Evolutionary conservation across 1,284 basidiomycete species (phyloP).

Genomic region (Dichomitus squalens): DNA sequence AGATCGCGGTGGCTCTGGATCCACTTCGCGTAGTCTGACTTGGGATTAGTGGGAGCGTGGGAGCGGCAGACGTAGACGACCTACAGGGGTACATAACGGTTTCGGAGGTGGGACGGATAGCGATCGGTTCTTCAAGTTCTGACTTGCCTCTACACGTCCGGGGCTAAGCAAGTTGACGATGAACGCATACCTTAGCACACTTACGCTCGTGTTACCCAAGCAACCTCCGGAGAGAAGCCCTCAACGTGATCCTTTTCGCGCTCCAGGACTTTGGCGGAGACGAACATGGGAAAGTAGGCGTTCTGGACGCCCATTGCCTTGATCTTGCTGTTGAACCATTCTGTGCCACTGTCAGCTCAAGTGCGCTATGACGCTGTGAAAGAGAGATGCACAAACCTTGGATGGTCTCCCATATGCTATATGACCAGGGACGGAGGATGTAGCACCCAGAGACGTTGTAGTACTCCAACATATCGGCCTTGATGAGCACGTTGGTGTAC

Average conservation of each 20-base stretch:
- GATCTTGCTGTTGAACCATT: constrained; percentile 92
- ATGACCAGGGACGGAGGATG: constrained; percentile 98
- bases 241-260: constrained; percentile 99
- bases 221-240: constrained; percentile 99
- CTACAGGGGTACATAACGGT: constrained; percentile 97
- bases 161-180: neutral
- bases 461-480: constrained; percentile 99
- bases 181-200: constrained; percentile 33
- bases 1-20: constrained; percentile 98
- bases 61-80: constrained; percentile 29
- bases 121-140: constrained; percentile 96
- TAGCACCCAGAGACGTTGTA: constrained; percentile 99
- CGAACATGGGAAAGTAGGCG: constrained; percentile 99
- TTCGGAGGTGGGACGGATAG: constrained; percentile 97
- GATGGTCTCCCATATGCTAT: constrained; percentile 96
- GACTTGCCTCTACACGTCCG: constrained; percentile 70
- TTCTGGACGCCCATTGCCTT: constrained; percentile 96
- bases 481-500: constrained; percentile 96
- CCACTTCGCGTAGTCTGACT: constrained; percentile 91
- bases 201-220: constrained; percentile 97
- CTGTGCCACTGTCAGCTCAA: constrained; percentile 41
- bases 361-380: neutral
- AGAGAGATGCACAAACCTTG: constrained; percentile 60
- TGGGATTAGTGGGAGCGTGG: neutral
- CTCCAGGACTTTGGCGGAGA: constrained; percentile 91